A percentile compares a stretch with the other conserved stretches of the same genome.
Evolutionary conservation across 2,329 filamentous ascomycete genomes (phyloP).

Genomic region (Hymenoscyphus fraxineus): DNA sequence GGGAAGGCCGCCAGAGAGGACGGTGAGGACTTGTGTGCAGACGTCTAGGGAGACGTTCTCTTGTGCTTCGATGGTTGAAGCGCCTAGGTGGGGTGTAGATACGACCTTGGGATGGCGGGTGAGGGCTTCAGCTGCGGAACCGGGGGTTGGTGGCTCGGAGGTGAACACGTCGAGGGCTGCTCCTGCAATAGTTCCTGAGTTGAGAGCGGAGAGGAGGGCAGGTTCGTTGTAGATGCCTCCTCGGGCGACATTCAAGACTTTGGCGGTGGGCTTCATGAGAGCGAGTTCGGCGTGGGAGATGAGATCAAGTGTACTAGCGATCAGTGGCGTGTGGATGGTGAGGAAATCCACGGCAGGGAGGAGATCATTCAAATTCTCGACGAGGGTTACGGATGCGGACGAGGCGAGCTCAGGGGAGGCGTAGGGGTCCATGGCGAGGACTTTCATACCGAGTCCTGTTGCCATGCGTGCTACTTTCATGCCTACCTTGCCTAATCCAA

Average conservation of each 20-base stretch:
- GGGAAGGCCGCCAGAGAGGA: conserved; percentile 68
- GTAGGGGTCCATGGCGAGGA: conserved; percentile 73
- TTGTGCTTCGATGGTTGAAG: conserved; percentile 77
- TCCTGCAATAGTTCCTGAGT: conserved; percentile 68
- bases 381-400: conserved; percentile 61
- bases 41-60: conserved; percentile 82
- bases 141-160: conserved; percentile 61
- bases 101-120: conserved; percentile 69
- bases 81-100: conserved; percentile 75
- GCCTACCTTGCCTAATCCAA: conserved; percentile 80
- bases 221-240: conserved; percentile 78
- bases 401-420: conserved; percentile 68
- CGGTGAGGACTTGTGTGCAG: conserved; percentile 72
- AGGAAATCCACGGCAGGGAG: conserved; percentile 69
- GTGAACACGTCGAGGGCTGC: conserved; percentile 80
- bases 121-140: conserved; percentile 58
- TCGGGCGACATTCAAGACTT: conserved; percentile 74
- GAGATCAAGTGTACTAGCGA: conserved; percentile 72
- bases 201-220: conserved; percentile 65
- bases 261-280: conserved; percentile 68
- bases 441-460: conserved; percentile 71
- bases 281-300: conserved; percentile 63
- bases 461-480: conserved; percentile 77
- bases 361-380: conserved; percentile 55
- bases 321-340: conserved; percentile 76